Base-by-base conservation (phyloP, 75 land plant genomes). In the Pinus albicaulis region DNA sequence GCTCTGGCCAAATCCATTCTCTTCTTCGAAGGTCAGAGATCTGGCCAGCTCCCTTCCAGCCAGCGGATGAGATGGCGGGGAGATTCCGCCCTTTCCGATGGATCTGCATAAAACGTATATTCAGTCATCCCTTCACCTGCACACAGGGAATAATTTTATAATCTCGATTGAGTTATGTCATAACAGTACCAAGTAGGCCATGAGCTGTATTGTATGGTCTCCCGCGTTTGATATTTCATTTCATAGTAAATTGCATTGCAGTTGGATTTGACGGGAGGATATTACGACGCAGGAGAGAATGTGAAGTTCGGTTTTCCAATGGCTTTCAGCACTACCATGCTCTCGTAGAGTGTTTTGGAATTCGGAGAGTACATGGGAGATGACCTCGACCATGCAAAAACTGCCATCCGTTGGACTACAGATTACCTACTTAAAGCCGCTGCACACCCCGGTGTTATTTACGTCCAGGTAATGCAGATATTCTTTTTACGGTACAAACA, bases 221-320 rank as follows among this genome's bases (percentile, higher is more conserved):
- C 44, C 44, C 44, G 44, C 7, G 44, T 41, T 6, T 41, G 0
- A 41, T 6, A 4, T 41, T 41, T 41, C 7, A 41, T 41, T 41
- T 41, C 44, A 5, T 41, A 41, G 3, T 41, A 41, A 41, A 41
- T 41, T 41, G 44, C 44, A 3, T 41, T 41, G 0, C 81, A 90
- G 94, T 84, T 87, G 25, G 88, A 92, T 55, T 81, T 92, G 80
- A 78, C 71, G 23, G 94, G 94, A 20, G 94, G 94, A 16, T 89
- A 87, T 77, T 89, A 91, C 77, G 93, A 91, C 59, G 91, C 93
- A 3, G 93, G 93, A 22, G 93, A 91, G 74, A 89, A 89, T 74
- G 82, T 91, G 14, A 91, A 91, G 74, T 91, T 91, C 70, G 89
- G 91, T 25, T 85, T 91, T 59, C 93, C 93, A 17, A 84, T 91